phyloP scores from a whole-genome alignment of 331 rosid species.

The Prunus yedoensis region DNA sequence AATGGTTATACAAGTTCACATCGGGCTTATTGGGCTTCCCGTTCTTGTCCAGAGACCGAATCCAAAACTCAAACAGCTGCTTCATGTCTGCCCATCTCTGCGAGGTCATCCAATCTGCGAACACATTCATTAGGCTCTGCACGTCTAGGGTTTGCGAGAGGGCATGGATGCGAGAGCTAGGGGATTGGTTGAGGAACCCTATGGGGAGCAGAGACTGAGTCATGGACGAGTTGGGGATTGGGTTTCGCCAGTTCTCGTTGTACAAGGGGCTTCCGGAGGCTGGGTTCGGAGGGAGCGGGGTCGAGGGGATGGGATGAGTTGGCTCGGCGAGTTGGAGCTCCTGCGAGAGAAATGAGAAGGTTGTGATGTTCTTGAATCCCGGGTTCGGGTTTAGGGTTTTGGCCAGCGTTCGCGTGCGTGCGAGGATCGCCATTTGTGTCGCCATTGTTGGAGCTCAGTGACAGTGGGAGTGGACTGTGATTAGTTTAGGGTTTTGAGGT shows the following conservation, averaged over 20 bases:
- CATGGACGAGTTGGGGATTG: conserved; percentile 20
- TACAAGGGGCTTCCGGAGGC: conserved; percentile 84
- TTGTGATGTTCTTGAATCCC: conserved; percentile 50
- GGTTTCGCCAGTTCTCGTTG: conserved; percentile 83
- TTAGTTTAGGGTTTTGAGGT: conserved; percentile 13
- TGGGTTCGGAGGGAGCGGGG: conserved; percentile 89
- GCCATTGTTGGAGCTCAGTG: conserved; percentile 57
- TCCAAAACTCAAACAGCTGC: conserved; percentile 72
- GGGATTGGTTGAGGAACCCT: conserved; percentile 32
- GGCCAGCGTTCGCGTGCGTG: conserved; percentile 48
- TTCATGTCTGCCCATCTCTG: conserved; percentile 71
- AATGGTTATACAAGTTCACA: conserved; percentile 60
- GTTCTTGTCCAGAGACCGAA: conserved; percentile 55
- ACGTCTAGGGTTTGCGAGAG: conserved; percentile 41
- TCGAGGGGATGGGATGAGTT: neutral
- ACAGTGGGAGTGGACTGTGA: neutral
- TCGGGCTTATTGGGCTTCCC: conserved; percentile 92
- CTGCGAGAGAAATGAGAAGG: conserved; percentile 59
- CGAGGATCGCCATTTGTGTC: conserved; percentile 68
- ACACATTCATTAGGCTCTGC: conserved; percentile 45
- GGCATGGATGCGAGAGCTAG: conserved; percentile 34
- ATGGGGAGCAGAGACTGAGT: conserved; percentile 40
- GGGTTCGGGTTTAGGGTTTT: conserved; percentile 20
- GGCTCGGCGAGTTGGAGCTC: conserved; percentile 67
- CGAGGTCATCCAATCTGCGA: conserved; percentile 68